Evolutionary conservation across 306 rosid genomes (phyloP).

Genomic region (Leucaena leucocephala): DNA sequence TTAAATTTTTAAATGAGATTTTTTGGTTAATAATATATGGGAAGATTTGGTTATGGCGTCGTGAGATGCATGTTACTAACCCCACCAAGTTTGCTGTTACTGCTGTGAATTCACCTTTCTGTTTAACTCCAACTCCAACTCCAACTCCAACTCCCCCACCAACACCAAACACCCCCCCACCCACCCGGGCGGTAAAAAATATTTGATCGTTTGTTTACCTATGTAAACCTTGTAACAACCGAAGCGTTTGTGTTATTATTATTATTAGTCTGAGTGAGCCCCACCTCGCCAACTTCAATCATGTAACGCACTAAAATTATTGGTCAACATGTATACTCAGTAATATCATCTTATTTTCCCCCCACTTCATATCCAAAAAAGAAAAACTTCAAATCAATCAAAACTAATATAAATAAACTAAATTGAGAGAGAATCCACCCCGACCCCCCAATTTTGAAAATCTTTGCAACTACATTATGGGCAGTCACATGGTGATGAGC

Average conservation of each 20-base stretch:
- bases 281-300: slow-evolving; percentile 39
- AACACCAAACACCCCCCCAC: too few species aligned
- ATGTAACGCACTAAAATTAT: slow-evolving; percentile 27
- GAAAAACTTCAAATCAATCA: slow-evolving; percentile 19
- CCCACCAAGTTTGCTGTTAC: too few species aligned
- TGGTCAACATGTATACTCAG: slow-evolving; percentile 37
- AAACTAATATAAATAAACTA: not conserved
- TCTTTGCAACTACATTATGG: slow-evolving; percentile 49
- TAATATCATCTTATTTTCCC: slow-evolving; percentile 13
- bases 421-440: not conserved
- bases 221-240: slow-evolving; percentile 19
- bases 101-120: too few species aligned
- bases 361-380: not conserved
- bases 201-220: not conserved
- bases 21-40: too few species aligned
- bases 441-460: slow-evolving; percentile 6
- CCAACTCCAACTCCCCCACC: too few species aligned
- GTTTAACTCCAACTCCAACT: too few species aligned
- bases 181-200: too few species aligned
- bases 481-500: slow-evolving; percentile 63
- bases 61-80: too few species aligned
- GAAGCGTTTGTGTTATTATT: slow-evolving; percentile 24
- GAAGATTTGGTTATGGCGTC: too few species aligned
- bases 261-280: slow-evolving; percentile 22
- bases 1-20: too few species aligned